Evolutionary conservation across 2,329 filamentous ascomycete genomes (phyloP).

Genomic region (Plectosphaerella cucumerina): DNA sequence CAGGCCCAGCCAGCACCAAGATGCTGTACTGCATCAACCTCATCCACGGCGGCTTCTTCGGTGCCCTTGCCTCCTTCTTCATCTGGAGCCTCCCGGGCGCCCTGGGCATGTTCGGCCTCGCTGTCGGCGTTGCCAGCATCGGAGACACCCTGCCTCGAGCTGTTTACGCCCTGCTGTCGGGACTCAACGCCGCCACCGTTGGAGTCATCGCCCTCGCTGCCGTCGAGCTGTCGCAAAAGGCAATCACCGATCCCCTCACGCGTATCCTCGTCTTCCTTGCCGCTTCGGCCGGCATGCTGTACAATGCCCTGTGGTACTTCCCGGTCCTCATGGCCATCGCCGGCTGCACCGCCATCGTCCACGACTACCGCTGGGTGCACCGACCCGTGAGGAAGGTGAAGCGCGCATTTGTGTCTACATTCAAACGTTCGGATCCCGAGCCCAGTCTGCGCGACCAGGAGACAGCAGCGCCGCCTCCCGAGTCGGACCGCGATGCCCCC

Average conservation of each 20-base stretch:
- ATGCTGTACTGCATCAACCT: slow-evolving; percentile 66
- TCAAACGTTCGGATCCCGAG: too few species aligned
- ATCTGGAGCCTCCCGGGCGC: slow-evolving; percentile 69
- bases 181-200: slow-evolving; percentile 68
- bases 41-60: slow-evolving; percentile 55
- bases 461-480: too few species aligned
- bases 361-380: slow-evolving; percentile 53
- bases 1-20: slow-evolving; percentile 66
- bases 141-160: slow-evolving; percentile 52
- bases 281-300: slow-evolving; percentile 61
- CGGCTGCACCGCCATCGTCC: slow-evolving; percentile 47
- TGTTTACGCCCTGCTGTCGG: slow-evolving; percentile 66
- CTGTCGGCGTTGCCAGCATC: slow-evolving; percentile 60
- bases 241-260: slow-evolving; percentile 61
- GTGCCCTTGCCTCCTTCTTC: slow-evolving; percentile 55
- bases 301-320: slow-evolving; percentile 73
- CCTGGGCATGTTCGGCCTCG: slow-evolving; percentile 64
- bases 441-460: too few species aligned
- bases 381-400: slow-evolving; percentile 17
- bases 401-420: too few species aligned
- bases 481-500: too few species aligned
- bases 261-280: slow-evolving; percentile 60
- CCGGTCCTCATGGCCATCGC: slow-evolving; percentile 57
- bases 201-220: slow-evolving; percentile 69
- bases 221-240: slow-evolving; percentile 62